Evolutionary conservation across 169 alveolate genomes (phyloP), one percentile per base, ranked within the genome.

Genomic region (Cryptosporidium ryanae): DNA sequence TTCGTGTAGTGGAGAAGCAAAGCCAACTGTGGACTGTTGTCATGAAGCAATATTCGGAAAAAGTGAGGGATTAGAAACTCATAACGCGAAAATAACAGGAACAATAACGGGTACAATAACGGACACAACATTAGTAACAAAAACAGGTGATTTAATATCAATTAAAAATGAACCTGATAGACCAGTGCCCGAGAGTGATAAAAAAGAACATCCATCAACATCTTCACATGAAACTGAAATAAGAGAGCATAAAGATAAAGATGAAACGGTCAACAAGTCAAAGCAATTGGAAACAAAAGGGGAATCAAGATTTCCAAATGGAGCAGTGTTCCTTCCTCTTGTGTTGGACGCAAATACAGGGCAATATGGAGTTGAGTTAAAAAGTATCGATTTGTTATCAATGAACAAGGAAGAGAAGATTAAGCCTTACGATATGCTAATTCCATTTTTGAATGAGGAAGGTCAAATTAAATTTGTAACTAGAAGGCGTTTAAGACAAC

Each of bases 271-370:
- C 8, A 4, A 52, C 12, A 52, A 52, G 0, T 5, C 27, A n/a
- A 10, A 12, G 10, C 63, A 52, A n/a, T 52, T 52, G 5, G 27
- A 52, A 6, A 21, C 63, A 4, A 17, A 52, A 12, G 46, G 23
- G 7, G 31, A 27, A 21, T 1, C 66, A 61, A 61, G 2, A 61
- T 76, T 76, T 48, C 87, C 87, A 12, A 54, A 34, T 38, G 87
- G 87, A 59, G 87, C 87, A 25, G 63, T 13, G 44, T 76, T 76
- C n/a, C 38, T 76, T 38, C 87, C 87, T 15, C 48, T 76, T 8
- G 87, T 76, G 2, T 48, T 76, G 52, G 87, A 76, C 15, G 87
- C 87, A 17, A 76, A 55, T 29, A 76, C 76, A 8, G 87, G 87
- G 5, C 87, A 76, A 46, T 76, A 76, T 61, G 87, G 87, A 21